A percentile compares a stretch with the other conserved stretches of the same genome.
Conservation (phyloP, 2,329 filamentous ascomycete species). For the Tothia fuscella region DNA sequence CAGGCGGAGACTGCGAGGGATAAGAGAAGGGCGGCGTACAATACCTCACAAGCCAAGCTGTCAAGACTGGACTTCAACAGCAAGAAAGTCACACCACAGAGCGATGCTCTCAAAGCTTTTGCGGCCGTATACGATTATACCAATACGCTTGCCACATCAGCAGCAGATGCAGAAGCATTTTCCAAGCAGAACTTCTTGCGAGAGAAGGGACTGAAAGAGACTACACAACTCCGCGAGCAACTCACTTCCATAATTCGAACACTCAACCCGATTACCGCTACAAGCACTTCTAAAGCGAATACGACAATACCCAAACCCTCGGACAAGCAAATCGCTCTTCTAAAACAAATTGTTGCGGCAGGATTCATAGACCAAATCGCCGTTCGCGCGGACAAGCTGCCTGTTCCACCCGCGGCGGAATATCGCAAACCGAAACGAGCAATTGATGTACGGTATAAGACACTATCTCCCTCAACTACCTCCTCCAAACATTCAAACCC, state of each 20-base stretch:
- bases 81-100: conserved; percentile 20
- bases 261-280: conserved; percentile 47
- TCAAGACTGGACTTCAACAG: conserved; percentile 62
- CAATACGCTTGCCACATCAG: conserved; percentile 45
- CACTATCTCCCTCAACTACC: conserved; percentile 54
- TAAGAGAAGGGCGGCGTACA: conserved; percentile 51
- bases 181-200: conserved; percentile 77
- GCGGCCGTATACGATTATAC: conserved; percentile 82
- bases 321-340: conserved; percentile 54
- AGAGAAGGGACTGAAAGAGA: conserved; percentile 76
- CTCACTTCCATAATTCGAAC: conserved; percentile 59
- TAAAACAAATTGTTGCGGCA: conserved; percentile 84
- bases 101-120: conserved; percentile 82
- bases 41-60: conserved; percentile 66
- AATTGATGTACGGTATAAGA: conserved; percentile 84
- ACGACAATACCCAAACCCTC: conserved; percentile 47
- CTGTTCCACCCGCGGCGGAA: conserved; percentile 52
- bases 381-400: conserved; percentile 77
- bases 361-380: conserved; percentile 93
- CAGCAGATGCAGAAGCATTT: conserved; percentile 48
- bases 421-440: conserved; percentile 63
- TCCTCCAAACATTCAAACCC: neutral
- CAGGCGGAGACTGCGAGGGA: conserved; percentile 59
- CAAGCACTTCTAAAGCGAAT: conserved; percentile 30
- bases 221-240: conserved; percentile 69